Conservation (phyloP, 345 rosid species). For the Odontarrhena argentea region DNA sequence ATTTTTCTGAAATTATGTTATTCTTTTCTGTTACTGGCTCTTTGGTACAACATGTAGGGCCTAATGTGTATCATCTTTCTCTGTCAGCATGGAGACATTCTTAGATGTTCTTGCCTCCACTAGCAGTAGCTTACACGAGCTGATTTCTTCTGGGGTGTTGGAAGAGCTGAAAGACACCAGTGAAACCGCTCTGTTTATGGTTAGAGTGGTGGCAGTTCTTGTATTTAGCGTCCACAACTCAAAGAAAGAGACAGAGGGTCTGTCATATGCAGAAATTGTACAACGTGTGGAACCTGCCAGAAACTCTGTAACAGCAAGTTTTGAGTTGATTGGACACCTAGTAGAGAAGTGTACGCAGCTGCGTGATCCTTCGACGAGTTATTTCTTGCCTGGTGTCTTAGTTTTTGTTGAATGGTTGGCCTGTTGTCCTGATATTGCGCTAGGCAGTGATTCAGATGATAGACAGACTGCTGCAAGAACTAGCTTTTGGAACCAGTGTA, state of each 20-base stretch:
- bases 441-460: slow-evolving; percentile 69
- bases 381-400: slow-evolving; percentile 72
- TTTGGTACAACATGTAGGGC: neutral
- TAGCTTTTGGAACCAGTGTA: slow-evolving; percentile 70
- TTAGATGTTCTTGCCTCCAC: slow-evolving; percentile 67
- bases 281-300: slow-evolving; percentile 86
- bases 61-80: slow-evolving; percentile 25
- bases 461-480: slow-evolving; percentile 60
- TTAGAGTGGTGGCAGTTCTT: slow-evolving; percentile 71
- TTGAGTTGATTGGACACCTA: slow-evolving; percentile 68
- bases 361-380: slow-evolving; percentile 75
- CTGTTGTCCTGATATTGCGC: slow-evolving; percentile 75
- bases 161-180: slow-evolving; percentile 61
- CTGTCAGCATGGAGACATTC: slow-evolving; percentile 86
- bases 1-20: neutral
- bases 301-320: slow-evolving; percentile 78
- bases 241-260: slow-evolving; percentile 76
- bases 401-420: slow-evolving; percentile 96
- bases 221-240: slow-evolving; percentile 73
- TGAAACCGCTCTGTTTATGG: slow-evolving; percentile 70
- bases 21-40: slow-evolving; percentile 13
- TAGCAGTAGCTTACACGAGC: slow-evolving; percentile 61
- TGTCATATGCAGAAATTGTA: slow-evolving; percentile 86
- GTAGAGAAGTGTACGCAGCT: slow-evolving; percentile 66
- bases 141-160: slow-evolving; percentile 64